A percentile compares a stretch with the other conserved stretches of the same genome.
These are phyloP conservation scores for Sporothrix euskadiensis DNA, from an alignment of 2,329 filamentous ascomycete species.

Conservation along the genomic window DNA sequence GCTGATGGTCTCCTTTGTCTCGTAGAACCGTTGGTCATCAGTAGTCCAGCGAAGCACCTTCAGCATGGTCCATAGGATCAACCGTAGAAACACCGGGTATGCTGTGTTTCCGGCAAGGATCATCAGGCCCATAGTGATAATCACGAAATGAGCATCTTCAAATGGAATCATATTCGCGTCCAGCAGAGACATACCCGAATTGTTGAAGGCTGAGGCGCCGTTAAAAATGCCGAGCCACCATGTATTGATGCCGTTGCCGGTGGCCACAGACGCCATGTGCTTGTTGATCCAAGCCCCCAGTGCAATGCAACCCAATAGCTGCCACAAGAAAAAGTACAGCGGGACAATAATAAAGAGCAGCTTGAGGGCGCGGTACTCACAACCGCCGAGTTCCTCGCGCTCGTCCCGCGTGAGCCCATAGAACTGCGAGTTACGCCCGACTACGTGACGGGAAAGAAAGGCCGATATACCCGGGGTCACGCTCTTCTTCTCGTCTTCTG, in stretches of 20 bases:
- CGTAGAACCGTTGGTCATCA: conserved; percentile 40
- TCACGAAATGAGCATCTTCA: conserved; percentile 52
- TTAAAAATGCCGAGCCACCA: conserved; percentile 72
- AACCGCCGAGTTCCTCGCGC: conserved; percentile 60
- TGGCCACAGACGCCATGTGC: conserved; percentile 51
- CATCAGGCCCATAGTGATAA: conserved; percentile 56
- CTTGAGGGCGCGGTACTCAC: conserved; percentile 63
- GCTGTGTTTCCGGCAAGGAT: conserved; percentile 67
- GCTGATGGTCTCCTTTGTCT: conserved; percentile 52
- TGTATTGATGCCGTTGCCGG: conserved; percentile 60
- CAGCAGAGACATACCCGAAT: conserved; percentile 67
- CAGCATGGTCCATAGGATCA: conserved; percentile 57
- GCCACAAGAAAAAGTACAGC: conserved; percentile 60
- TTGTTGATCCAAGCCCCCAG: conserved; percentile 62
- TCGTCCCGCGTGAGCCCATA: conserved; percentile 55
- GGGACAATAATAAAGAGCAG: conserved; percentile 62
- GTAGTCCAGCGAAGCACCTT: conserved; percentile 46
- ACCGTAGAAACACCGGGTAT: conserved; percentile 63
- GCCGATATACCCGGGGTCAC: conserved; percentile 22
- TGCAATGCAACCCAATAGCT: conserved; percentile 59
- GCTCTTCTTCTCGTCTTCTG: neutral
- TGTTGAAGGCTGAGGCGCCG: conserved; percentile 68
- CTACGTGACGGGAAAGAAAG: conserved; percentile 43
- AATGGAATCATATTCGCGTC: conserved; percentile 67
- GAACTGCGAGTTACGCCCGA: conserved; percentile 57